These are phyloP conservation scores for Osmanthus fragrans DNA, from an alignment of 257 asterid species.

Conservation along the genomic window DNA sequence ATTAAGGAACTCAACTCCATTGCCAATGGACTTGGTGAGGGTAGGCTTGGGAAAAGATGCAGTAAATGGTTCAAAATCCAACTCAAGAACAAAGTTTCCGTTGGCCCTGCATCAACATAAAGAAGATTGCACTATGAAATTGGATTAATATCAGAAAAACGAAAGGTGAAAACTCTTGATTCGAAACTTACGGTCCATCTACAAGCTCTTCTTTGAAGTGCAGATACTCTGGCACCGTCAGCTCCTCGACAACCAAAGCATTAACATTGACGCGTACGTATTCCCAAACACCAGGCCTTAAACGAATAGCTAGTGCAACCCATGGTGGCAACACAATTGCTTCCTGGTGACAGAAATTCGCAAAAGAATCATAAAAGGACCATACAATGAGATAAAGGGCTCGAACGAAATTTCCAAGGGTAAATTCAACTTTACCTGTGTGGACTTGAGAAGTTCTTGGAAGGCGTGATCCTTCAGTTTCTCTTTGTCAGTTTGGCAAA, in stretches of 20 bases:
- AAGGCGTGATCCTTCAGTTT: conserved; percentile 73
- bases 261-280: conserved; percentile 74
- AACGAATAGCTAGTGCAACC: conserved; percentile 96
- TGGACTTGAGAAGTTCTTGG: conserved; percentile 68
- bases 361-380: not conserved
- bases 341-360: conserved; percentile 44
- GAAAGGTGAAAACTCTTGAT: not conserved
- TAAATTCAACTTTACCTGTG: conserved; percentile 51
- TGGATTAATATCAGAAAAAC: not conserved
- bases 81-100: conserved; percentile 85
- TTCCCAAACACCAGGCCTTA: conserved; percentile 97
- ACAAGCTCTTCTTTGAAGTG: conserved; percentile 93
- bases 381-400: not conserved
- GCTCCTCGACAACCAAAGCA: conserved; percentile 70
- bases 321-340: conserved; percentile 90
- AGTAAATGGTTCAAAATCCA: conserved; percentile 93
- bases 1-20: conserved; percentile 97
- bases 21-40: conserved; percentile 90
- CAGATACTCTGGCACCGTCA: conserved; percentile 77
- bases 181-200: conserved; percentile 57
- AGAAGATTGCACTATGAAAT: not conserved
- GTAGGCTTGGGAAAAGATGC: conserved; percentile 90
- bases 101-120: conserved; percentile 49
- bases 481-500: conserved; percentile 45
- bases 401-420: not conserved